phyloP scores from a whole-genome alignment of 345 rosid genomes.

The Eucalyptus tenuipes region DNA sequence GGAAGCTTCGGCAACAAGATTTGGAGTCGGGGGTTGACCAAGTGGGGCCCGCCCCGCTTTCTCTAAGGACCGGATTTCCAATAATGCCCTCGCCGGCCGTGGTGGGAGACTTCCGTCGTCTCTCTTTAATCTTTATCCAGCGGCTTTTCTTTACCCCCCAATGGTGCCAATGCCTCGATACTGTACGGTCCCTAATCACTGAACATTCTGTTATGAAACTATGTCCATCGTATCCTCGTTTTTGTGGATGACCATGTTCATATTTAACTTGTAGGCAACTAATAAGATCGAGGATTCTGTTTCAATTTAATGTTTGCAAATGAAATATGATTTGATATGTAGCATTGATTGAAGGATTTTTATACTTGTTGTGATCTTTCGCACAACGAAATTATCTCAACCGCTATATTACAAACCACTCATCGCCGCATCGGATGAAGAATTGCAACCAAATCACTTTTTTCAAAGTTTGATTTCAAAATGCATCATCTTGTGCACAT shows the following conservation, averaged over 20 bases:
- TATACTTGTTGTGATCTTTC: rapidly evolving
- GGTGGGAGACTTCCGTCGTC: not conserved
- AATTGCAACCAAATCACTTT: not conserved
- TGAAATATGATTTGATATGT: rapidly evolving
- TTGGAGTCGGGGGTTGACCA: not conserved
- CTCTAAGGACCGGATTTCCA: not conserved
- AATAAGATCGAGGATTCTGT: not conserved
- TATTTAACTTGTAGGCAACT: not conserved
- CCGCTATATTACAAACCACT: not conserved
- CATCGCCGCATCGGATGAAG: no score
- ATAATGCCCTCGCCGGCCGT: not conserved
- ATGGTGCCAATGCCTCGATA: not conserved
- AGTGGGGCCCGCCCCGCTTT: not conserved
- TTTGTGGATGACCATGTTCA: not conserved
- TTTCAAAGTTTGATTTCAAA: no score
- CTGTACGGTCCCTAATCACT: not conserved
- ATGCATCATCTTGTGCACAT: not conserved
- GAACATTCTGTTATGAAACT: not conserved
- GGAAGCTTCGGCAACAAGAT: not conserved
- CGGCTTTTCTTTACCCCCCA: not conserved
- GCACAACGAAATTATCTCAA: no score
- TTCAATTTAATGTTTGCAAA: not conserved
- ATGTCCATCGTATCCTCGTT: not conserved
- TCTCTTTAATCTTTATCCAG: not conserved
- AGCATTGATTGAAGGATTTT: no score